Evolutionary conservation across 768 basidiomycete genomes (phyloP).

Genomic region (Heimioporus sp.): DNA sequence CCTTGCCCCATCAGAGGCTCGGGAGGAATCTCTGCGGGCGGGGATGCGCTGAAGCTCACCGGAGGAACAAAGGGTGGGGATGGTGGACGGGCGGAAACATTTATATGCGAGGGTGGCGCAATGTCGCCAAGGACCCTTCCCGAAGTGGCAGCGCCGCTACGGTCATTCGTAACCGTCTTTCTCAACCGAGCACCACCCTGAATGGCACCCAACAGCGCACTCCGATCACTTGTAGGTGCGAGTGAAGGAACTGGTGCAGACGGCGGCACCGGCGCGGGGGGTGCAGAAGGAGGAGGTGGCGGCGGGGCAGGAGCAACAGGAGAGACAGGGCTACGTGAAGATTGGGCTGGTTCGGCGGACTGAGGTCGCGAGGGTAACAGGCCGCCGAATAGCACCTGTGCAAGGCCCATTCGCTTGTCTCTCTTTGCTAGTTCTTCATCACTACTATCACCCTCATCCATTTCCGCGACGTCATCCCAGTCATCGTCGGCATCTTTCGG

Average conservation of each 20-base stretch:
- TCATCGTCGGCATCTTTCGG: conserved; percentile 65
- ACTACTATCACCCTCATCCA: conserved; percentile 64
- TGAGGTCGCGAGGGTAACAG: conserved; percentile 60
- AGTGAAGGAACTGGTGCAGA: conserved; percentile 33
- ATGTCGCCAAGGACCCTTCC: conserved; percentile 79
- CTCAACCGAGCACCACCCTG: conserved; percentile 69
- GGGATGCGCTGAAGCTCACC: conserved; percentile 11
- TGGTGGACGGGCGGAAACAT: conserved; percentile 41
- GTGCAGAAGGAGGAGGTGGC: conserved; percentile 35
- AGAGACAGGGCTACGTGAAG: conserved; percentile 23
- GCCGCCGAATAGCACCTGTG: conserved; percentile 74
- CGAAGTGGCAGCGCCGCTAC: conserved; percentile 63
- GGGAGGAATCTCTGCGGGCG: conserved; percentile 17
- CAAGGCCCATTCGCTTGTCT: conserved; percentile 65
- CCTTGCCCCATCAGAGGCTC: conserved; percentile 12
- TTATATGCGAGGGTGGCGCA: conserved; percentile 70
- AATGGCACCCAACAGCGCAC: conserved; percentile 76
- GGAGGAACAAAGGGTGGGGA: conserved; percentile 13
- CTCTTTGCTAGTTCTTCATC: conserved; percentile 79
- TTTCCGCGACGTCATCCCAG: conserved; percentile 84
- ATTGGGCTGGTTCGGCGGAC: conserved; percentile 44
- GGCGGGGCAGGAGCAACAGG: conserved; percentile 38
- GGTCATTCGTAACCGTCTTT: conserved; percentile 81
- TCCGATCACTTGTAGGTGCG: conserved; percentile 50
- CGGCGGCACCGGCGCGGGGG: conserved; percentile 19